phyloP scores from a whole-genome alignment of 2,329 filamentous ascomycete species.

The Thielaviopsis cerberus region DNA sequence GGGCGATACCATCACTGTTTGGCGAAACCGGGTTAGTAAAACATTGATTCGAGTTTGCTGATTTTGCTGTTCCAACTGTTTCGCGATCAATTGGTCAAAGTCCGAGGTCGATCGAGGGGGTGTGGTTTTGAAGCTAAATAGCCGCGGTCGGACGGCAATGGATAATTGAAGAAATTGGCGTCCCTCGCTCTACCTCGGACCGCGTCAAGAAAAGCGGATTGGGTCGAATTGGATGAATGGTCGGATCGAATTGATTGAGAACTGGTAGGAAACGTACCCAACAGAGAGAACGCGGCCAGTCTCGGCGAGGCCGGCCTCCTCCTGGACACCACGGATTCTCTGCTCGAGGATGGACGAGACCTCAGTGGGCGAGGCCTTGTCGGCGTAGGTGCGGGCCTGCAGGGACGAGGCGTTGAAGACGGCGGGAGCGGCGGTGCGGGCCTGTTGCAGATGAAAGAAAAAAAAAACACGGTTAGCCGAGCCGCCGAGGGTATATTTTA shows the following conservation, averaged over 20 bases:
- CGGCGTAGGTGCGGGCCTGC: slow-evolving; percentile 73
- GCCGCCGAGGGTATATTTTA: slow-evolving; percentile 19
- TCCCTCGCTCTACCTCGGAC: background rate
- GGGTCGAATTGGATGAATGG: background rate
- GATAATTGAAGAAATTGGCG: background rate
- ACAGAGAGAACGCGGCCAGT: slow-evolving; percentile 97
- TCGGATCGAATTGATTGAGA: background rate
- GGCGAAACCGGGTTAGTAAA: slow-evolving; percentile 3
- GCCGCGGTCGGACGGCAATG: background rate
- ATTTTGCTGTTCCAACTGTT: background rate
- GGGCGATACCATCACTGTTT: slow-evolving; percentile 94
- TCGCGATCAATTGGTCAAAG: background rate
- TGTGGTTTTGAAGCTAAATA: background rate
- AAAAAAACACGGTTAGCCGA: slow-evolving; percentile 32
- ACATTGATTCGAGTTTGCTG: background rate
- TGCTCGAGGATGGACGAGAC: slow-evolving; percentile 99
- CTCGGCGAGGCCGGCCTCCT: slow-evolving; percentile 91
- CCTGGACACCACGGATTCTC: slow-evolving; percentile 94
- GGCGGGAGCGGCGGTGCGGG: slow-evolving; percentile 69
- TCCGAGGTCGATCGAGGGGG: background rate
- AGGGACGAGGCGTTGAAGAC: slow-evolving; percentile 51
- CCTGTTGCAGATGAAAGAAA: slow-evolving; percentile 35
- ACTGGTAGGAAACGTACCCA: slow-evolving; percentile 55
- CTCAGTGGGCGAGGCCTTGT: slow-evolving; percentile 91
- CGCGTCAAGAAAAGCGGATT: background rate